Conservation (phyloP, 371 early-diverging fungal species). For the Coemansia sp. region DNA sequence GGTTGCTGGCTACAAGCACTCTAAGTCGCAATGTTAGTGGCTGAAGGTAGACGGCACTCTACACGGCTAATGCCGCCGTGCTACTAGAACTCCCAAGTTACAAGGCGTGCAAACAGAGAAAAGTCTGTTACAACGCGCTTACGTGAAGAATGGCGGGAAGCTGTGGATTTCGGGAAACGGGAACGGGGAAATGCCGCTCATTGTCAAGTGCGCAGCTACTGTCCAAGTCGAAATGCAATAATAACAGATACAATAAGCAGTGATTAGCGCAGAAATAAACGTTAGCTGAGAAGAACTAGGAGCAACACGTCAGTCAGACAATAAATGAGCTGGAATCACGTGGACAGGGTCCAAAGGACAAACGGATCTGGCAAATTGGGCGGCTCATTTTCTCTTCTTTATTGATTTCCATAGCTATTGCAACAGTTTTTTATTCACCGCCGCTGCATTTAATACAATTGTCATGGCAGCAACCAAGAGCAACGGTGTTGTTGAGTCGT, state of each 20-base stretch:
- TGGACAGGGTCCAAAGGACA: neutral
- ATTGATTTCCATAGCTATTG: neutral
- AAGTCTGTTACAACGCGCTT: conserved; percentile 45
- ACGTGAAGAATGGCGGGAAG: conserved; percentile 92
- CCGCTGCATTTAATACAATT: neutral
- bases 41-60: too few relatives aligned
- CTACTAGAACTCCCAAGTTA: neutral
- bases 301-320: neutral
- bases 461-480: conserved; percentile 22
- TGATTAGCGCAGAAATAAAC: neutral
- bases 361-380: neutral
- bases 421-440: neutral
- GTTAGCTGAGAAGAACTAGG: neutral
- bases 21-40: neutral
- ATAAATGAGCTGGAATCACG: neutral
- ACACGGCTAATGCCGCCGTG: neutral
- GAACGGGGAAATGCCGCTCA: conserved; percentile 44
- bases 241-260: neutral
- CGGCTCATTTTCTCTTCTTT: neutral
- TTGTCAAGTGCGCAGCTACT: neutral
- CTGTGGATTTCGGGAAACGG: conserved; percentile 75
- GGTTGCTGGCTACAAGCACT: conserved; percentile 68
- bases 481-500: conserved; percentile 42
- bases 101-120: neutral
- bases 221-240: neutral